Percentiles rank a stretch among this genome's conserved stretches.
phyloP scores from a whole-genome alignment of 2,329 filamentous ascomycete genomes.

The Penicillium vulpinum region DNA sequence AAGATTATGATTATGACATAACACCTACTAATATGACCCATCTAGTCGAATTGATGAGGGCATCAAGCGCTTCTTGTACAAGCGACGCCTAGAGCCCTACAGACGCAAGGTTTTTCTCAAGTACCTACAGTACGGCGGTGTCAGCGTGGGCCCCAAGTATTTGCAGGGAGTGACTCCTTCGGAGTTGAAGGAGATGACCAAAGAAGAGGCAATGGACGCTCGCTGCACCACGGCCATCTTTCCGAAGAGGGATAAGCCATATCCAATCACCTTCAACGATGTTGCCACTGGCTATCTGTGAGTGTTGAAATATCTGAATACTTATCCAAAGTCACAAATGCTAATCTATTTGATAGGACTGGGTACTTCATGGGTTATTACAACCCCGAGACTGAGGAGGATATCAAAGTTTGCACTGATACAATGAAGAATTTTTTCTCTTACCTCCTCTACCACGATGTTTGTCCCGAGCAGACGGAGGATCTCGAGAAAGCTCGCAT shows the following conservation, averaged over 20 bases:
- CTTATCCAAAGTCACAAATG: background rate
- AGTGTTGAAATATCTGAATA: constrained; percentile 29
- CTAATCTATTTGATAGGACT: constrained; percentile 44
- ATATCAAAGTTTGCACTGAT: constrained; percentile 62
- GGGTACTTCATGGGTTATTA: constrained; percentile 58
- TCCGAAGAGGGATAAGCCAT: constrained; percentile 55
- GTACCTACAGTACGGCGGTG: constrained; percentile 79
- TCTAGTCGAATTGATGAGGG: constrained; percentile 77
- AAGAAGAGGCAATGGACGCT: constrained; percentile 64
- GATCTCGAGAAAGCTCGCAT: constrained; percentile 66
- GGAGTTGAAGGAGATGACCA: constrained; percentile 63
- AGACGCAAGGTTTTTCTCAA: constrained; percentile 69
- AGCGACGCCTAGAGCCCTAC: constrained; percentile 69
- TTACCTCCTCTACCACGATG: constrained; percentile 80
- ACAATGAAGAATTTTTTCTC: constrained; percentile 84
- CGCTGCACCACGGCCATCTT: constrained; percentile 52
- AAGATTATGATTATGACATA: too few relatives aligned
- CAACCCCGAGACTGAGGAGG: constrained; percentile 54
- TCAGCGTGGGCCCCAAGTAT: constrained; percentile 62
- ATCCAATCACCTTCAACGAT: constrained; percentile 69
- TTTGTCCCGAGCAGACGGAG: constrained; percentile 75
- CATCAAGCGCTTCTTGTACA: constrained; percentile 76
- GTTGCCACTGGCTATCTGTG: constrained; percentile 79
- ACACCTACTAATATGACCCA: constrained; percentile 15
- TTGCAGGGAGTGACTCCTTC: constrained; percentile 65